phyloP scores from a whole-genome alignment of 257 asterid genomes.

The Solanum corneliomulleri region DNA sequence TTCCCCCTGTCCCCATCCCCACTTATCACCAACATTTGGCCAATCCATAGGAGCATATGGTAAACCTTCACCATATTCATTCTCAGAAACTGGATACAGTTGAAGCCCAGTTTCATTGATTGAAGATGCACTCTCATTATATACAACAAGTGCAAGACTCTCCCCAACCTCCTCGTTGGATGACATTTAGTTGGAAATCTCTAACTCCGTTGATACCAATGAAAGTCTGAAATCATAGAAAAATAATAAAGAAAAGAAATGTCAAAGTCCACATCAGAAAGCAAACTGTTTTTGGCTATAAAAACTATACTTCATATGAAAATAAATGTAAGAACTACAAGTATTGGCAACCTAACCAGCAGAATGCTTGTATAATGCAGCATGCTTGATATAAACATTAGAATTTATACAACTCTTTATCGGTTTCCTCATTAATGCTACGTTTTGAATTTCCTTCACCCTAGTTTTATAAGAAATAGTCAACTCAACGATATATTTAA shows the following conservation, averaged over 20 bases:
- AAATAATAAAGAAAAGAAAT: neutral
- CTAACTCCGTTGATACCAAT: neutral
- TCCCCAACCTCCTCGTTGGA: slow-evolving; percentile 29
- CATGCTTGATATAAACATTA: too few relatives aligned
- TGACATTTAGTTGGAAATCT: neutral
- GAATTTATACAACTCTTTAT: too few relatives aligned
- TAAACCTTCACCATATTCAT: slow-evolving; percentile 24
- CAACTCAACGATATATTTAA: neutral
- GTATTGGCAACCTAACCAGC: too few relatives aligned
- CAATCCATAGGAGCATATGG: slow-evolving; percentile 41
- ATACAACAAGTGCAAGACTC: slow-evolving; percentile 25
- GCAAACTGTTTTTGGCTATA: neutral
- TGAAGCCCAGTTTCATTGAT: too few relatives aligned
- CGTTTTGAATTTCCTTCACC: too few relatives aligned
- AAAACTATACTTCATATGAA: neutral
- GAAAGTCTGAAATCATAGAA: too few relatives aligned
- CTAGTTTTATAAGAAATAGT: neutral
- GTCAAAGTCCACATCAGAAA: neutral
- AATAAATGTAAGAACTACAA: too few relatives aligned
- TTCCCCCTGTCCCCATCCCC: slow-evolving; percentile 80
- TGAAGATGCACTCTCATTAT: slow-evolving; percentile 5
- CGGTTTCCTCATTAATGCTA: too few relatives aligned
- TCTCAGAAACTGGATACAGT: slow-evolving; percentile 37
- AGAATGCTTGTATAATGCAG: too few relatives aligned
- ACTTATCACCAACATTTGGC: too few relatives aligned